Evolutionary conservation across 768 basidiomycete genomes (phyloP).

Genomic region (Xerocomus potaroensis): DNA sequence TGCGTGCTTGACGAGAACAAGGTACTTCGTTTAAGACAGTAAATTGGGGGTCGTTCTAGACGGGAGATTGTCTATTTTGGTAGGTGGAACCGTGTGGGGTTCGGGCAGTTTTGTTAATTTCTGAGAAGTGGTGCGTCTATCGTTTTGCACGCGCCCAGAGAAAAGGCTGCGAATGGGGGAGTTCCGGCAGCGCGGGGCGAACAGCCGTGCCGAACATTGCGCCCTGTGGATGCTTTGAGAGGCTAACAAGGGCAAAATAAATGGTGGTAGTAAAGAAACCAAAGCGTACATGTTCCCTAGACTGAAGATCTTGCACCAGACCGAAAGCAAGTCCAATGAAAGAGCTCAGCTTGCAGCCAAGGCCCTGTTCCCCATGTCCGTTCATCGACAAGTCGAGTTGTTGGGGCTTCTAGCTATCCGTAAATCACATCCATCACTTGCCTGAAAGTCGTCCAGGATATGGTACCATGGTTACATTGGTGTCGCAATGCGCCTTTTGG

Average conservation of each 20-base stretch:
- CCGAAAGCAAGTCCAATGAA: background rate
- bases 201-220: background rate
- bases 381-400: background rate
- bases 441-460: too few species aligned
- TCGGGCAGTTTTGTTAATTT: too few species aligned
- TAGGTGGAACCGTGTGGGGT: too few species aligned
- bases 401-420: too few species aligned
- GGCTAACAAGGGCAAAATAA: background rate
- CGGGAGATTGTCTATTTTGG: too few species aligned
- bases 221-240: background rate
- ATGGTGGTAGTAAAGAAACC: background rate
- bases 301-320: background rate
- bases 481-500: too few species aligned
- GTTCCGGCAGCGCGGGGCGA: background rate
- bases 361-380: background rate
- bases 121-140: too few species aligned
- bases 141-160: slow-evolving; percentile 2
- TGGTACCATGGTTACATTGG: too few species aligned
- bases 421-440: too few species aligned
- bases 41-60: too few species aligned
- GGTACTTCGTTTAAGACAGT: too few species aligned
- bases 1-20: too few species aligned
- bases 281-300: background rate
- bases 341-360: background rate
- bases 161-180: slow-evolving; percentile 1